Evolutionary conservation across 371 early-diverging fungal genomes (phyloP), one percentile per base, ranked within the genome.

Genomic region (Lichtheimia hyalospora): DNA sequence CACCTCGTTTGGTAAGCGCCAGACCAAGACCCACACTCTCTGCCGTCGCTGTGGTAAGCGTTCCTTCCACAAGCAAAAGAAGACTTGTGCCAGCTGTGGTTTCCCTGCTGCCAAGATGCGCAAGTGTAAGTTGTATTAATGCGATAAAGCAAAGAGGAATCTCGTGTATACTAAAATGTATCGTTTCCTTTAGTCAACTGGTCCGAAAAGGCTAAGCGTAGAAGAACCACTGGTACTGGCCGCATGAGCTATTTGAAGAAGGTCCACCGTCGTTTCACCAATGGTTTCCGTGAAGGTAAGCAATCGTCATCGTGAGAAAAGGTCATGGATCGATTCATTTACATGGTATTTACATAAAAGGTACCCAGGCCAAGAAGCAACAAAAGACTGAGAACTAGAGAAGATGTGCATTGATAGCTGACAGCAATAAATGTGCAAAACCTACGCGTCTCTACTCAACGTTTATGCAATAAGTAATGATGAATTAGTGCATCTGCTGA

Each of bases 61-160:
- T 68, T 86, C 98, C 62, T 99, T 95, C 93, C 99, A 99, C 91
- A 96, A 94, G 90, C 98, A 99, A 85, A 99, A 98, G 94, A 93
- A 96, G 90, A 93, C 92, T 62, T 99, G 99, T 84, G 93, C 99
- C 69, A 91, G 92, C 77, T 99, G 99, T 86, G 99, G 96, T 67
- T 99, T 96, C 89, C 99, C 99, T 61, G 84, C 96, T 76, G 95
- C 97, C 75, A 99, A 98, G 89, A 92, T 89, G 82, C 91, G 99
- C 77, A 88, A 84, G 75, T 98, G 92, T 94, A 79, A 84, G 90
- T 85, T 52, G 46, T 49, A 23, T 14, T 20, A 16, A 46, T 25
- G 5, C 52, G 34, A 8, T 34, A 8, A 50, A 42, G 21, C 10
- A 8, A 50, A 42, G 21, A 40, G 44, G 13, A 13, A 25, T 25